phyloP scores from a whole-genome alignment of 2,329 filamentous ascomycete species.

The Diaporthe sp. region DNA sequence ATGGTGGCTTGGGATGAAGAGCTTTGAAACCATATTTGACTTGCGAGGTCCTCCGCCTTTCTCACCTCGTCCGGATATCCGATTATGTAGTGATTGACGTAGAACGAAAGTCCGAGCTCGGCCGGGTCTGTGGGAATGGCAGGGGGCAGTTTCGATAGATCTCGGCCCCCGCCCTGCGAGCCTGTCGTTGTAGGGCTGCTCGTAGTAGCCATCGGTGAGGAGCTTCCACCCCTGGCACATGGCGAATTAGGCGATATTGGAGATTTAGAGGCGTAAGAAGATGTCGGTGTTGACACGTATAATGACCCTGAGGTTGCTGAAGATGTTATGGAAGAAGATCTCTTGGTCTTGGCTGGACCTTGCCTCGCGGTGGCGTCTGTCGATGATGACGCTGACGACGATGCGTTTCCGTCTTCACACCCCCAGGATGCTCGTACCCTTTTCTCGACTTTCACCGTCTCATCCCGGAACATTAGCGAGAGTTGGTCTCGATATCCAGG shows the following conservation, averaged over 20 bases:
- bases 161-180: background rate
- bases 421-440: constrained; percentile 69
- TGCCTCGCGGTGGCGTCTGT: constrained; percentile 10
- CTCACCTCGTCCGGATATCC: constrained; percentile 64
- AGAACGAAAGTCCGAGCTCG: constrained; percentile 64
- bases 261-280: constrained; percentile 36
- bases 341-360: constrained; percentile 12
- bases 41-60: constrained; percentile 52
- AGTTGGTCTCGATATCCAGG: constrained; percentile 75
- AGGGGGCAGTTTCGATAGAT: background rate
- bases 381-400: constrained; percentile 43
- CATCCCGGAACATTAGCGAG: constrained; percentile 75
- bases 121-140: constrained; percentile 56
- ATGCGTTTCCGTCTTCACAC: constrained; percentile 43
- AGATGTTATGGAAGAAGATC: constrained; percentile 38
- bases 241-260: constrained; percentile 20
- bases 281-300: constrained; percentile 28
- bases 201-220: background rate
- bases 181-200: background rate
- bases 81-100: constrained; percentile 63
- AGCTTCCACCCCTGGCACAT: background rate
- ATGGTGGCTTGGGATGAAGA: constrained; percentile 62
- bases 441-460: constrained; percentile 72
- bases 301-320: constrained; percentile 35
- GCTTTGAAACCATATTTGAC: constrained; percentile 53